Percentiles rank a stretch among this genome's conserved stretches.
Evolutionary conservation across 768 basidiomycete species (phyloP).

Genomic region (Leucocoprinus sp.): DNA sequence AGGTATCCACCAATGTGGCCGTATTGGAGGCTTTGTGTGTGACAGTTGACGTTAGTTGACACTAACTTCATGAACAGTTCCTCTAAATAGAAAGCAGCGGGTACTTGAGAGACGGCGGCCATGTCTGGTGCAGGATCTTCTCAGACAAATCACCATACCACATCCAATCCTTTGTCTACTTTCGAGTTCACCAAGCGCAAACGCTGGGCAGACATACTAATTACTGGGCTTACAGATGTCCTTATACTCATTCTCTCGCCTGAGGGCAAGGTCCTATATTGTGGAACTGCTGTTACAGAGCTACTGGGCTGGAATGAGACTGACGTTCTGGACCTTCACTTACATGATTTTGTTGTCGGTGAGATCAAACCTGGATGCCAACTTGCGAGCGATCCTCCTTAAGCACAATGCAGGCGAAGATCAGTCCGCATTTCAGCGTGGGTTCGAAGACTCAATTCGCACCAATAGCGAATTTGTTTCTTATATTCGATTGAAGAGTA

Average conservation of each 20-base stretch:
- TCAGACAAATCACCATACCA: conserved; percentile 10
- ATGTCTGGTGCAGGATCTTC: conserved; percentile 12
- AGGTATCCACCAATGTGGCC: too few relatives aligned
- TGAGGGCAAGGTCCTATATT: conserved; percentile 59
- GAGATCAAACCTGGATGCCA: conserved; percentile 13
- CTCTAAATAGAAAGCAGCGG: conserved; percentile 10
- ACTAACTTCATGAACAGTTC: neutral
- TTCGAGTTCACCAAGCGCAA: conserved; percentile 87
- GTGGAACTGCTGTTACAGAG: conserved; percentile 57
- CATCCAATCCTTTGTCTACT: conserved; percentile 22
- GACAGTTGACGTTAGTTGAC: neutral
- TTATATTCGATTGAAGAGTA: conserved; percentile 55
- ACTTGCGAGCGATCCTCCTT: conserved; percentile 5
- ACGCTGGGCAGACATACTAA: conserved; percentile 75
- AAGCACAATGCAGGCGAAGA: conserved; percentile 42
- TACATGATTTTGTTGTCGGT: conserved; percentile 62
- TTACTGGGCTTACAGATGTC: conserved; percentile 69
- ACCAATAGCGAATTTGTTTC: conserved; percentile 42
- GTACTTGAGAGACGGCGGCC: conserved; percentile 1
- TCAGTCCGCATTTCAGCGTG: conserved; percentile 42
- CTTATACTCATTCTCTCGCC: conserved; percentile 61
- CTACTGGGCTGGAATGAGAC: conserved; percentile 71
- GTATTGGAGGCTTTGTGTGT: neutral
- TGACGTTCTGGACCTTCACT: conserved; percentile 62
- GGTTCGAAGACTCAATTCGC: conserved; percentile 49